Evolutionary conservation across 257 asterid species (phyloP), one percentile per base, ranked within the genome.

Genomic region (Parsonsia alboflavescens): DNA sequence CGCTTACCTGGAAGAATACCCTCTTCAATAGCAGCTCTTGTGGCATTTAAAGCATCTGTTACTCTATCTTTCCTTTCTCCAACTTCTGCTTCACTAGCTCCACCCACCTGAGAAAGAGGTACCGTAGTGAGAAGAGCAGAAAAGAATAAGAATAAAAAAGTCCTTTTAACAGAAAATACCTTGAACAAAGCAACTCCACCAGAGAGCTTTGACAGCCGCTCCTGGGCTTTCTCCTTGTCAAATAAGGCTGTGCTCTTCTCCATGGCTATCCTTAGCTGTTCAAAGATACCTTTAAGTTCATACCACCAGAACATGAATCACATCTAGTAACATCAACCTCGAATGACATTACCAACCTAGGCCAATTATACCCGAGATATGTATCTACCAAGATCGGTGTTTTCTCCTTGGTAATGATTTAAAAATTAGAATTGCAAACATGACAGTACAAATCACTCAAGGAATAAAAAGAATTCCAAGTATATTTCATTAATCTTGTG

Each of bases 111-210:
- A 71, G 56, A 86, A 71, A 57, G 36, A 75, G n/a, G 49, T 19
- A 59, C 56, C 28, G 70, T 21, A 69, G 46, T 50, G 64, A 52
- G 44, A 59, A 58, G 57, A 8, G 36, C 42, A 57, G 10, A 45
- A 45, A 75, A 61, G 52, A 61, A 26, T 42, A 68, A 41, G 65
- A 22, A 24, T 19, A 56, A 36, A 41, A 33, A 57, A 12, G 24
- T 44, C 49, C 33, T 12, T 41, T 59, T 11, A 59, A 49, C 69
- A 68, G 73, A 65, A 54, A 56, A 75, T 86, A 93, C 98, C 95
- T 86, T 93, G 79, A 93, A 91, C 78, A 93, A 95, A 39, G 98
- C 98, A 81, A 91, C 98, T 81, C 98, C 98, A 26, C 96, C 98
- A 39, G 98, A 89, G 80, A 93, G 87, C 85, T 93, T 93, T 53